Evolutionary conservation across 371 early-diverging fungal species (phyloP), one percentile per base, ranked within the genome.

Genomic region (Mortierella sp.): DNA sequence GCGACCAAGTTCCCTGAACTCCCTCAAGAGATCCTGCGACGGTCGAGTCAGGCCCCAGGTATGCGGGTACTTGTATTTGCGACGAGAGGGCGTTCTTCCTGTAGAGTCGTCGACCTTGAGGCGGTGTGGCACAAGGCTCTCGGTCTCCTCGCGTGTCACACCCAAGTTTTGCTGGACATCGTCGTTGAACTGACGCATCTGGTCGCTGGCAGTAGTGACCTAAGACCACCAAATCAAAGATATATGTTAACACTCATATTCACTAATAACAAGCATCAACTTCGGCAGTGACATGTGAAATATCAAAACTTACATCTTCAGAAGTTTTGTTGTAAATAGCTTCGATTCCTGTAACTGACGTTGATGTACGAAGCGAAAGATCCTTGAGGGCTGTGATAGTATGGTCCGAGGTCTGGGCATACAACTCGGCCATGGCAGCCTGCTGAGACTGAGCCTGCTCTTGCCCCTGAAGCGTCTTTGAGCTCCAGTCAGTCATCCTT

Each of bases 41-140:
- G 85, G 85, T 42, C 85, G 68, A 4, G 85, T 81, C 34, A 76
- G 55, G 1, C 70, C 70, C 85, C 81, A 81, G 4, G 77, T 76
- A 34, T 76, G 74, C 5, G 85, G 85, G 55, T 81, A 81, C 26
- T 76, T 76, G 58, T 81, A 81, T 31, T 81, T 58, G 45, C 74
- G 79, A 16, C 82, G 79, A n/a, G 76, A 42, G 5, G 85, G 85
- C 19, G 82, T 85, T 52, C 76, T 75, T 73, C 79, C 85, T 55
- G 82, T 81, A 6, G 85, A 76, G 55, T 81, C 82, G 52, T 81
- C 85, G 8, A 74, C 74, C 52, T 85, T 85, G 77, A 85, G 48
- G 24, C 79, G 79, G 14, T 48, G 77, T 21, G 74, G 81, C 42
- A 81, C 34, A 50, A 85, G 72, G 13, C 38, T 70, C 13, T 73